These are phyloP conservation scores for Phyllostachys edulis DNA, from an alignment of 176 grass and related monocot species.

Conservation along the genomic window DNA sequence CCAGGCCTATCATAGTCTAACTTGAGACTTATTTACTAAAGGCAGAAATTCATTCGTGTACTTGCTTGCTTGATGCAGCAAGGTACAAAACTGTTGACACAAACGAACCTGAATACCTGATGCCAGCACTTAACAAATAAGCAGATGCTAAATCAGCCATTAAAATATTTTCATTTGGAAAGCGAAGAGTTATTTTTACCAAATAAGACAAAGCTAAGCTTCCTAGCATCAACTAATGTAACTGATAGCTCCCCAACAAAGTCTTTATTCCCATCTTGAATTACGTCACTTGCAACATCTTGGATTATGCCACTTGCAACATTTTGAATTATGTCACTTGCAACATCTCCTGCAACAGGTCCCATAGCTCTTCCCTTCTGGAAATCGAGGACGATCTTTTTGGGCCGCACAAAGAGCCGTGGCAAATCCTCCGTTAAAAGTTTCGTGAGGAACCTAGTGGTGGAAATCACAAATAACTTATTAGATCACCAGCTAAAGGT, in stretches of 20 bases:
- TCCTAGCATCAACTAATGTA: slow-evolving; percentile 92
- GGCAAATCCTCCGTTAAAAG: slow-evolving; percentile 94
- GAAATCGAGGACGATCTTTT: slow-evolving; percentile 99
- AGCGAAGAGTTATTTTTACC: slow-evolving; percentile 42
- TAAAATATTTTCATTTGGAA: slow-evolving; percentile 12
- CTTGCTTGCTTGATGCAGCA: slow-evolving; percentile 4
- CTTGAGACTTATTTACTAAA: neutral
- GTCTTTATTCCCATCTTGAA: slow-evolving; percentile 90
- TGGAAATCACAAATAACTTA: slow-evolving; percentile 13
- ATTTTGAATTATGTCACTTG: slow-evolving; percentile 62
- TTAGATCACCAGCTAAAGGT: neutral
- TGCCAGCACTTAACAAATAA: neutral
- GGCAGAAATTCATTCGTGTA: neutral
- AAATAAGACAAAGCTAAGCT: slow-evolving; percentile 86
- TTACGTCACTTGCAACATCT: slow-evolving; percentile 49
- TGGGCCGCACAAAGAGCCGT: slow-evolving; percentile 89
- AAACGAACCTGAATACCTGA: neutral
- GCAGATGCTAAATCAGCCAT: neutral
- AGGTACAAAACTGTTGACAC: neutral
- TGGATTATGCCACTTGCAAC: slow-evolving; percentile 59
- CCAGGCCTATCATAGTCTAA: neutral
- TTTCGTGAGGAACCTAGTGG: slow-evolving; percentile 85
- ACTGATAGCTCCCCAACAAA: slow-evolving; percentile 91
- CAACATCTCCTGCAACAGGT: slow-evolving; percentile 57
- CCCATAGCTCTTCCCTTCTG: slow-evolving; percentile 80